Conservation (phyloP, 2,329 filamentous ascomycete genomes). For the Claviceps sorghi region DNA sequence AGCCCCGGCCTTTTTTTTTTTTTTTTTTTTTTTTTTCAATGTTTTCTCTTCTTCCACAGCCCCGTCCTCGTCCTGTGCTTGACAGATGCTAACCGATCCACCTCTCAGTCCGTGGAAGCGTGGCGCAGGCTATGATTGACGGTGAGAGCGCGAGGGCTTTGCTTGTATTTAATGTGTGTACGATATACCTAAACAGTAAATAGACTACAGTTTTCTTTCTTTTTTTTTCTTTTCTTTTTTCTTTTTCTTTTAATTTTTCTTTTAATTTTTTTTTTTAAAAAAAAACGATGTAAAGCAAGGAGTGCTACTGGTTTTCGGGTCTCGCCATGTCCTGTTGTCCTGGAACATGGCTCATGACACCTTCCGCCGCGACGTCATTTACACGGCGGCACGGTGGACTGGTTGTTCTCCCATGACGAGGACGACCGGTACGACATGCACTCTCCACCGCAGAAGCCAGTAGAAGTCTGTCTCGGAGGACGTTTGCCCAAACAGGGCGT, state of each 20-base stretch:
- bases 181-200: not conserved
- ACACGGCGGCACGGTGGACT: too few relatives aligned
- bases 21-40: not conserved
- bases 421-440: too few relatives aligned
- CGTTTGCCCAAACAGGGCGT: too few relatives aligned
- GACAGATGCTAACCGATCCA: not conserved
- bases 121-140: conserved; percentile 28
- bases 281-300: not conserved
- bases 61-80: not conserved
- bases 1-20: not conserved
- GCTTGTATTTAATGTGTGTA: not conserved
- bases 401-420: too few relatives aligned
- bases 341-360: too few relatives aligned
- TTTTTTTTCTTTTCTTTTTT: too few relatives aligned
- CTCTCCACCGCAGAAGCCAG: too few relatives aligned
- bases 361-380: too few relatives aligned
- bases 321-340: not conserved
- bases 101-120: conserved; percentile 28
- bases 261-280: too few relatives aligned
- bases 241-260: too few relatives aligned
- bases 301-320: not conserved
- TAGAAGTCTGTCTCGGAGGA: too few relatives aligned
- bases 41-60: not conserved
- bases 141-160: not conserved
- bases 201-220: not conserved